Evolutionary conservation across 176 grass and related monocot genomes (phyloP), one percentile per base, ranked within the genome.

Genomic region (Urochloa ruziziensis): DNA sequence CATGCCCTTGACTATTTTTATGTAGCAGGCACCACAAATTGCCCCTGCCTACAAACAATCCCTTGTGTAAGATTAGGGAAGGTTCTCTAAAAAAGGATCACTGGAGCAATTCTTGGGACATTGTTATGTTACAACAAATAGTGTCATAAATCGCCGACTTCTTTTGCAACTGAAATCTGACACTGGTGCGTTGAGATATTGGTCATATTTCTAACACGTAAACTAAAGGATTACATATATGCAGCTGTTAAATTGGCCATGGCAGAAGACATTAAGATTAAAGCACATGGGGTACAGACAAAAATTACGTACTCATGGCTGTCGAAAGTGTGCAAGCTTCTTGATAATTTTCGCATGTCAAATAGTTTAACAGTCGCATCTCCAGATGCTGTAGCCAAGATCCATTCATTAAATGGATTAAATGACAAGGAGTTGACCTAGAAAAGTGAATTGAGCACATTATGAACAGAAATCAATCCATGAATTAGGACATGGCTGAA

Each of bases 391-490:
- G 96, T 94, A 61, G 93, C 91, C 80, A 99, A 83, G 66, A 99
- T 94, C 96, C 96, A 99, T 73, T 96, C 96, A 33, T 94, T 99
- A 73, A 94, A 96, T 62, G 96, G 93, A 83, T 91, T 99, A 85
- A 99, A 99, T 48, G 96, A 96, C 32, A 99, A 43, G 34, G 96
- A 96, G 87, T 99, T 96, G 10, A 94, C 96, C 96, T 99, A 85
- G 23, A 40, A 74, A 77, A 78, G 43, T 3, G 40, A 62, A 53
- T 2, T 0, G 46, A 10, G 1, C 19, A 56, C 13, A 77, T 71
- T 44, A 86, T 64, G 48, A 90, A 80, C 33, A 74, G 62, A 39
- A 30, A 47, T 64, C 61, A 40, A 67, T 66, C 36, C 29, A 73
- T 61, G 32, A 67, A 60, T 30, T 34, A 61, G 6, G 30, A 69